Conservation (phyloP, 2,329 filamentous ascomycete genomes). For the Epichloe gansuensis region DNA sequence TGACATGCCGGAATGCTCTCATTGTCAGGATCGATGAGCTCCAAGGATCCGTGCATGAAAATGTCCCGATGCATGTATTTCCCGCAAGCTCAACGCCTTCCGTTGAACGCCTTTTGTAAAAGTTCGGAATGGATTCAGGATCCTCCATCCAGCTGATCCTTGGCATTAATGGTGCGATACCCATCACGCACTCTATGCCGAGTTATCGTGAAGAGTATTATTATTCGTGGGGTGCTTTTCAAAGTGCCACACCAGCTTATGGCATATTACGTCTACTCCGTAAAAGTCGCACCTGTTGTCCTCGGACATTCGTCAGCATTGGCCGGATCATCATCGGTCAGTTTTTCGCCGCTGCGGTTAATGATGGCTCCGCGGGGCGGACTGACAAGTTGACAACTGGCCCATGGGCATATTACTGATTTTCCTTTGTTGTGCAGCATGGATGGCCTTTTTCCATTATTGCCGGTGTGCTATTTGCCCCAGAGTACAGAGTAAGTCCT, state of each 20-base stretch:
- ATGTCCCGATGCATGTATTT: constrained; percentile 42
- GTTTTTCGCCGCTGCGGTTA: not conserved
- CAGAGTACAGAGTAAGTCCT: too few species aligned
- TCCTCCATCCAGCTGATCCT: constrained; percentile 28
- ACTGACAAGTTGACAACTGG: not conserved
- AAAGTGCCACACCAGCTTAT: too few species aligned
- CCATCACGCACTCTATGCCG: constrained; percentile 43
- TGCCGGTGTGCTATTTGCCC: too few species aligned
- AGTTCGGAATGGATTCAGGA: constrained; percentile 38
- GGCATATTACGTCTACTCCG: too few species aligned
- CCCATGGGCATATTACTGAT: too few species aligned
- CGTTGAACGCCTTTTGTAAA: constrained; percentile 35
- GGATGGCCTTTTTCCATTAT: too few species aligned
- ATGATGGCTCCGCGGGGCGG: not conserved
- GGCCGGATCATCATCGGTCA: too few species aligned
- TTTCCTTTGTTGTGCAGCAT: too few species aligned
- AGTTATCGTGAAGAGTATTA: too few species aligned
- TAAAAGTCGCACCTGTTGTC: too few species aligned
- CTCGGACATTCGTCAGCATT: too few species aligned
- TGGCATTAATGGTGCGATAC: constrained; percentile 44
- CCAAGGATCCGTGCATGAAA: constrained; percentile 51
- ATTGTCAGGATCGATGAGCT: constrained; percentile 35
- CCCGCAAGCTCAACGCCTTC: constrained; percentile 32
- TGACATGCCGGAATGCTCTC: constrained; percentile 47
- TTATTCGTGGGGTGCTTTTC: too few species aligned